phyloP scores from a whole-genome alignment of 2,329 filamentous ascomycete species.

The Magnaporthiopsis rhizophila region DNA sequence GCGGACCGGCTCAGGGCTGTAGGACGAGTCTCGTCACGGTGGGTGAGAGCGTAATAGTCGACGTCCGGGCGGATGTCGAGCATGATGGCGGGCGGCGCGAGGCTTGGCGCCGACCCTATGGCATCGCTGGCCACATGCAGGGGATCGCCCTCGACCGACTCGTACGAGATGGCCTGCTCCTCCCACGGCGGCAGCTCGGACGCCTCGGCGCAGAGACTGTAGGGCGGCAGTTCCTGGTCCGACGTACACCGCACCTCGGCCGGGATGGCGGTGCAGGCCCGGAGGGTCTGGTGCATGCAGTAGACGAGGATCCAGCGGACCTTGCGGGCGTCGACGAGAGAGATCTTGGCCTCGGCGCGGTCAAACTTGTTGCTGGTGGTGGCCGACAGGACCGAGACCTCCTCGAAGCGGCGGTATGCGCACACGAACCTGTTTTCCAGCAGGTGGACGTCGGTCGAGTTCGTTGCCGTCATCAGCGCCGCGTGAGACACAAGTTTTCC shows the following conservation, averaged over 20 bases:
- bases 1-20: background rate
- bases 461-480: constrained; percentile 44
- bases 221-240: constrained; percentile 44
- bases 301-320: constrained; percentile 74
- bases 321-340: constrained; percentile 61
- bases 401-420: constrained; percentile 64
- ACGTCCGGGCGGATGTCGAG: constrained; percentile 46
- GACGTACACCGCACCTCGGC: constrained; percentile 37
- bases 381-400: constrained; percentile 35
- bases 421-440: constrained; percentile 51
- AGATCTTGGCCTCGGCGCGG: constrained; percentile 44
- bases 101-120: background rate
- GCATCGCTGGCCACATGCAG: background rate
- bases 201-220: constrained; percentile 42
- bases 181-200: constrained; percentile 39
- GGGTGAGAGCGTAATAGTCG: constrained; percentile 42
- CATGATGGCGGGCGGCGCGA: background rate
- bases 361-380: constrained; percentile 33
- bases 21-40: constrained; percentile 18
- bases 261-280: constrained; percentile 51
- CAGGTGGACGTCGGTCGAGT: constrained; percentile 28
- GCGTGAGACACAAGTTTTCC: constrained; percentile 41
- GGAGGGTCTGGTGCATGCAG: constrained; percentile 62
- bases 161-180: constrained; percentile 14
- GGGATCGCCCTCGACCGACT: background rate